Conservation (phyloP, 257 asterid genomes). For the Buddleja alternifolia region DNA sequence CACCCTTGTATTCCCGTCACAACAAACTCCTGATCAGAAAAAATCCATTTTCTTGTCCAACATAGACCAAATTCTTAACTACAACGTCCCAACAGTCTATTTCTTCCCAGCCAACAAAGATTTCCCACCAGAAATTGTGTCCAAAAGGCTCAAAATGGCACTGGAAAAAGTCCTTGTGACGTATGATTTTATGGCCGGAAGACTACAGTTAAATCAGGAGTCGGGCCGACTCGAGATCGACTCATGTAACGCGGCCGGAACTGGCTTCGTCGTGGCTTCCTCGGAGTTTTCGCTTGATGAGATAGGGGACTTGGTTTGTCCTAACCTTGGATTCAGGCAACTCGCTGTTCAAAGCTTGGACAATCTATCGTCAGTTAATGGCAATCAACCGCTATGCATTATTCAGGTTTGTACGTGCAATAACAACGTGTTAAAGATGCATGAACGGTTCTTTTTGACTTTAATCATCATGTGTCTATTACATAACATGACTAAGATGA, state of each 20-base stretch:
- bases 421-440: no score
- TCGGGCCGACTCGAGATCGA: conserved; percentile 53
- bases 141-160: conserved; percentile 43
- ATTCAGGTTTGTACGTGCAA: conserved; percentile 55
- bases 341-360: conserved; percentile 44
- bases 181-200: conserved; percentile 71
- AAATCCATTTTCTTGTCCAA: conserved; percentile 54
- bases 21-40: conserved; percentile 37
- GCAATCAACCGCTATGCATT: conserved; percentile 52
- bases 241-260: conserved; percentile 63
- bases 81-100: conserved; percentile 57
- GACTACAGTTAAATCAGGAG: conserved; percentile 42
- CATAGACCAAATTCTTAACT: conserved; percentile 69
- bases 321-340: conserved; percentile 60
- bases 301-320: conserved; percentile 57
- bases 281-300: conserved; percentile 47
- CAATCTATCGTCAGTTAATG: conserved; percentile 12
- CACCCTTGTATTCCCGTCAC: conserved; percentile 43
- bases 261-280: conserved; percentile 56
- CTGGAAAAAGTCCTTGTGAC: conserved; percentile 45
- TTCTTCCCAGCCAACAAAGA: conserved; percentile 55
- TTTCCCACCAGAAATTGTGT: conserved; percentile 49
- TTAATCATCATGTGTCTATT: no score
- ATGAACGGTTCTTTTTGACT: no score
- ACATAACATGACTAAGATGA: no score